Conservation (phyloP, 441 rosid species). For the Adansonia grandidieri region DNA sequence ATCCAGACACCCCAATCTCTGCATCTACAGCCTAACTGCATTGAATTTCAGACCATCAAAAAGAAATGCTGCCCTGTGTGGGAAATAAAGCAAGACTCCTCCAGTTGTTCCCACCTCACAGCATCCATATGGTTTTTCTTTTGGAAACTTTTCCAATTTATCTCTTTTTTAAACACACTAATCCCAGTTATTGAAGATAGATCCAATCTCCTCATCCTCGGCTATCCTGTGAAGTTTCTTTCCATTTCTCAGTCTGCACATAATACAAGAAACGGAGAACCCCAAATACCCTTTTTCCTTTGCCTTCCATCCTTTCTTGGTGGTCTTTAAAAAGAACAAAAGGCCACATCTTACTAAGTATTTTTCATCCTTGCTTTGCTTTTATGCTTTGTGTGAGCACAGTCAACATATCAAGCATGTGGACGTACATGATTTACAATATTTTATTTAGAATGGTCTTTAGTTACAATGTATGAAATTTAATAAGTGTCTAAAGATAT, state of each 20-base stretch:
- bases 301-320: not conserved
- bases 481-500: not conserved
- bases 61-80: conserved; percentile 59
- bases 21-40: conserved; percentile 75
- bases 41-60: conserved; percentile 80
- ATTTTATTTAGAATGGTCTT: not conserved
- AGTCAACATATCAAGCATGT: conserved; percentile 18
- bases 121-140: not conserved
- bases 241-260: conserved; percentile 24
- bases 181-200: conserved; percentile 16
- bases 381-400: conserved; percentile 13
- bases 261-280: conserved; percentile 24
- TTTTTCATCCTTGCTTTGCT: not conserved
- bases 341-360: not conserved
- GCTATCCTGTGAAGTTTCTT: not conserved
- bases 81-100: conserved; percentile 35
- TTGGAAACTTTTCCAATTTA: conserved; percentile 10
- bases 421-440: conserved; percentile 13
- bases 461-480: conserved; percentile 11
- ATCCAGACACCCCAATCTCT: conserved; percentile 64
- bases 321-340: conserved; percentile 6
- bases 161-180: conserved; percentile 15
- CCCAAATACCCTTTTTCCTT: conserved; percentile 14
- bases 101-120: conserved; percentile 1
- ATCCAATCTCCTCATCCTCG: conserved; percentile 11